These are phyloP conservation scores for Babesia bovis DNA, from an alignment of 169 alveolate genomes.

Conservation along the genomic window DNA sequence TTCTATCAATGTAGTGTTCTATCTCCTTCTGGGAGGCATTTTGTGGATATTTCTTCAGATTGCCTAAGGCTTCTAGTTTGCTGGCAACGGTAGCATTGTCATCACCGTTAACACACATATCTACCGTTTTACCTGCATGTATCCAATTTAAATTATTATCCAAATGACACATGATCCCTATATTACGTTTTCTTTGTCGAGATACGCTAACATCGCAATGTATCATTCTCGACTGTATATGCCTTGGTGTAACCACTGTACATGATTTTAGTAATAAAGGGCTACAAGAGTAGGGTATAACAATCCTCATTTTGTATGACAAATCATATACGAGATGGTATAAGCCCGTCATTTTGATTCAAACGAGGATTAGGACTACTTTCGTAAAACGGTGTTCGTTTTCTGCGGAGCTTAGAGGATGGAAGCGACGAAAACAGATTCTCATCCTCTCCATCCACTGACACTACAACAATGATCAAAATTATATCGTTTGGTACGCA, in stretches of 20 bases:
- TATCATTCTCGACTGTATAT: neutral
- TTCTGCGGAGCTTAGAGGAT: too few relatives aligned
- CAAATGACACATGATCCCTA: conserved; percentile 3
- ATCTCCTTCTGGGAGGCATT: conserved; percentile 15
- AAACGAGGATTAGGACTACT: too few relatives aligned
- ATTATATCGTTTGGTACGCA: too few relatives aligned
- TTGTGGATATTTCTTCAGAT: conserved; percentile 14
- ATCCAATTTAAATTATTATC: conserved; percentile 47
- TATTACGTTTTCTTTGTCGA: neutral
- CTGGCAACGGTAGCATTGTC: conserved; percentile 4
- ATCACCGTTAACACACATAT: conserved; percentile 1
- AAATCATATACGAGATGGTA: too few relatives aligned
- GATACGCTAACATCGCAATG: neutral
- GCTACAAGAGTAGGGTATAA: too few relatives aligned
- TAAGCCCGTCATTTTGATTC: too few relatives aligned
- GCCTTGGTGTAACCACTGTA: neutral
- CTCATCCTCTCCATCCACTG: too few relatives aligned
- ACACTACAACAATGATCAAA: too few relatives aligned
- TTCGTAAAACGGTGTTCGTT: too few relatives aligned
- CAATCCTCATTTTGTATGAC: too few relatives aligned
- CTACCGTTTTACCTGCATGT: neutral
- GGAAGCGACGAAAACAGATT: too few relatives aligned
- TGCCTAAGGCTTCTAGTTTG: conserved; percentile 27
- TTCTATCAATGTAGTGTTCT: neutral
- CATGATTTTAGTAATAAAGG: too few relatives aligned